Percentiles rank a stretch among this genome's conserved stretches.
phyloP scores from a whole-genome alignment of 2,329 filamentous ascomycete genomes.

The Aspergillus viridinutans region DNA sequence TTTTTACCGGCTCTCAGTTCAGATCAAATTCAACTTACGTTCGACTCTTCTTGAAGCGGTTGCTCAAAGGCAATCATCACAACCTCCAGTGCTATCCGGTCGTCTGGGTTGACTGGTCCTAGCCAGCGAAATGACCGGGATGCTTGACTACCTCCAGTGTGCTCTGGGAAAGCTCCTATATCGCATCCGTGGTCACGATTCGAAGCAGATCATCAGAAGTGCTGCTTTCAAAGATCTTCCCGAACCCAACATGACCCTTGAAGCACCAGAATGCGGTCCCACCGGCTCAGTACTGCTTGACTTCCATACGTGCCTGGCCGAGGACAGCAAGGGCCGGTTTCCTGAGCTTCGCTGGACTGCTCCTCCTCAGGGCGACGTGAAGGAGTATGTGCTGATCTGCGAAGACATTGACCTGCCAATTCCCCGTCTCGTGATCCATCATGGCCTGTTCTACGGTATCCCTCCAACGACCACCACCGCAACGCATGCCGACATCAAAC shows the following conservation, averaged over 20 bases:
- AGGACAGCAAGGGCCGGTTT: constrained; percentile 18
- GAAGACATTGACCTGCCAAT: constrained; percentile 31
- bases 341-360: constrained; percentile 23
- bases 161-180: constrained; percentile 19
- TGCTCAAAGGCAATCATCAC: neutral
- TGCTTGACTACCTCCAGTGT: constrained; percentile 19
- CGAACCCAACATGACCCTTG: constrained; percentile 22
- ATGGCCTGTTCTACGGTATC: constrained; percentile 30
- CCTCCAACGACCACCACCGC: constrained; percentile 16
- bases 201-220: constrained; percentile 17
- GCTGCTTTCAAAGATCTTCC: constrained; percentile 20
- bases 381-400: constrained; percentile 26
- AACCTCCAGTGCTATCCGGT: neutral
- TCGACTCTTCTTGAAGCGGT: too few species aligned
- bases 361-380: constrained; percentile 12
- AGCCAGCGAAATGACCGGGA: constrained; percentile 4
- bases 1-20: neutral
- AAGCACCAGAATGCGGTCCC: constrained; percentile 18
- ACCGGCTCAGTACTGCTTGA: constrained; percentile 20
- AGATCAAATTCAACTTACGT: neutral
- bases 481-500: constrained; percentile 13
- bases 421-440: constrained; percentile 23
- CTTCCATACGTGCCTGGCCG: constrained; percentile 19
- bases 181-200: constrained; percentile 24
- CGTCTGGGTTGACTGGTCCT: too few species aligned